phyloP scores from a whole-genome alignment of 495 filamentous ascomycete species.

The Penicillium waksmanii region DNA sequence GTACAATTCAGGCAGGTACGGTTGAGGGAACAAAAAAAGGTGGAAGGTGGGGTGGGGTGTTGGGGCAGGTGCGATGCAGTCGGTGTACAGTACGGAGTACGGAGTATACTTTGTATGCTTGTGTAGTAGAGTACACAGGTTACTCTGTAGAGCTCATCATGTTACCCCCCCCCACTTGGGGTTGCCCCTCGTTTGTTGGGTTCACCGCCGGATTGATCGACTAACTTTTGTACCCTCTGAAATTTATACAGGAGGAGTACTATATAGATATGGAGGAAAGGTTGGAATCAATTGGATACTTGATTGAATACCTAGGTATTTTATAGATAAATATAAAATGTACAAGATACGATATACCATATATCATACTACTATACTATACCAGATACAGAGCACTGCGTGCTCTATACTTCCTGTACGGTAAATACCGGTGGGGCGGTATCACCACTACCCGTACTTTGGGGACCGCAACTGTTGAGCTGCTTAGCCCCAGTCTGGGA shows the following conservation, averaged over 20 bases:
- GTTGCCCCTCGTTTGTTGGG: conserved; percentile 7
- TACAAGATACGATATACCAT: no score
- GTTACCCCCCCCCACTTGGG: not conserved
- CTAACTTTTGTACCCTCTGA: not conserved
- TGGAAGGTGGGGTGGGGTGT: conserved; percentile 14
- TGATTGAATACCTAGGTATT: no score
- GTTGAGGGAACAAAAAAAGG: conserved; percentile 23
- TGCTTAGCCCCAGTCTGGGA: conserved; percentile 17
- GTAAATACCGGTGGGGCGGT: conserved; percentile 16
- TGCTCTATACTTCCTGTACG: not conserved
- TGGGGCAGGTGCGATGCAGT: conserved; percentile 4
- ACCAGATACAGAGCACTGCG: no score
- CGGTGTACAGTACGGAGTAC: conserved; percentile 1
- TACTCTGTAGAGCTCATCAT: not conserved
- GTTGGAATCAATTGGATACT: no score
- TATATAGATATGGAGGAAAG: not conserved
- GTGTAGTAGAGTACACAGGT: not conserved
- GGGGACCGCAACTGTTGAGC: conserved; percentile 33
- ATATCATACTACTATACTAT: no score
- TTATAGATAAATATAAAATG: no score
- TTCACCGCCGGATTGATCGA: conserved; percentile 18
- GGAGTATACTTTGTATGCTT: not conserved
- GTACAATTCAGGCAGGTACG: conserved; percentile 34
- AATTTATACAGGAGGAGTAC: not conserved
- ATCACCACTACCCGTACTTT: conserved; percentile 35